Percentiles rank a stretch among this genome's conserved stretches.
Conservation (phyloP, 2,329 filamentous ascomycete genomes). For the Pseudocercospora vitis region DNA sequence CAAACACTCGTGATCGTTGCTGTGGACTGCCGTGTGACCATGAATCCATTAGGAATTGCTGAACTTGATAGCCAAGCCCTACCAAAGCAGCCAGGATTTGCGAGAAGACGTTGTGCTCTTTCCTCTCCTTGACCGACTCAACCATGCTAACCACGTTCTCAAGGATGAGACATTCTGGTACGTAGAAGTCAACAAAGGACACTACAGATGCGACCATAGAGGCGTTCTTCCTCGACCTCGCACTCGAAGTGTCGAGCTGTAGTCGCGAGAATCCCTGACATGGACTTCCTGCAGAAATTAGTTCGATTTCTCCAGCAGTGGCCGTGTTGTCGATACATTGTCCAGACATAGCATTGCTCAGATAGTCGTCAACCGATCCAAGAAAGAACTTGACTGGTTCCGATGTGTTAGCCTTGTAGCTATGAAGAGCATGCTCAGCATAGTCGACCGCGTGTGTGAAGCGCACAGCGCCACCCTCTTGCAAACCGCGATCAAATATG, state of each 20-base stretch:
- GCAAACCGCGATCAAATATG: slow-evolving; percentile 72
- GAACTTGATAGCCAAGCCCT: slow-evolving; percentile 73
- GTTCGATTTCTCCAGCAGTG: slow-evolving; percentile 62
- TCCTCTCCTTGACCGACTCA: slow-evolving; percentile 35
- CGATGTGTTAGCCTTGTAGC: slow-evolving; percentile 67
- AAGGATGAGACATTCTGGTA: slow-evolving; percentile 71
- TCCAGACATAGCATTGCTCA: slow-evolving; percentile 58
- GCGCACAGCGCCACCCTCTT: slow-evolving; percentile 66
- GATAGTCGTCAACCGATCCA: slow-evolving; percentile 71
- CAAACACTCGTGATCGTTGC: slow-evolving; percentile 65
- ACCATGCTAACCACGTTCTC: slow-evolving; percentile 75
- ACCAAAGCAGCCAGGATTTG: slow-evolving; percentile 73
- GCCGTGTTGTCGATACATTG: slow-evolving; percentile 50
- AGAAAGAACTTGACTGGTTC: slow-evolving; percentile 57
- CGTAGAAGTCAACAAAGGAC: slow-evolving; percentile 71
- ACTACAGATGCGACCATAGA: slow-evolving; percentile 76
- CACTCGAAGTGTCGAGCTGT: slow-evolving; percentile 59
- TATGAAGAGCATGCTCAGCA: slow-evolving; percentile 63
- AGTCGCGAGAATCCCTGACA: slow-evolving; percentile 73
- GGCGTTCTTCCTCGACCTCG: slow-evolving; percentile 64
- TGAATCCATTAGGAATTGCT: slow-evolving; percentile 67
- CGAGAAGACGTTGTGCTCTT: slow-evolving; percentile 65
- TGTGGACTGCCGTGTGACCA: slow-evolving; percentile 69
- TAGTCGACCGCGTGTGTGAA: slow-evolving; percentile 71
- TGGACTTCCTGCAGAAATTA: slow-evolving; percentile 72